Evolutionary conservation across 2,329 filamentous ascomycete species (phyloP).

Genomic region (Penicillium sp.): DNA sequence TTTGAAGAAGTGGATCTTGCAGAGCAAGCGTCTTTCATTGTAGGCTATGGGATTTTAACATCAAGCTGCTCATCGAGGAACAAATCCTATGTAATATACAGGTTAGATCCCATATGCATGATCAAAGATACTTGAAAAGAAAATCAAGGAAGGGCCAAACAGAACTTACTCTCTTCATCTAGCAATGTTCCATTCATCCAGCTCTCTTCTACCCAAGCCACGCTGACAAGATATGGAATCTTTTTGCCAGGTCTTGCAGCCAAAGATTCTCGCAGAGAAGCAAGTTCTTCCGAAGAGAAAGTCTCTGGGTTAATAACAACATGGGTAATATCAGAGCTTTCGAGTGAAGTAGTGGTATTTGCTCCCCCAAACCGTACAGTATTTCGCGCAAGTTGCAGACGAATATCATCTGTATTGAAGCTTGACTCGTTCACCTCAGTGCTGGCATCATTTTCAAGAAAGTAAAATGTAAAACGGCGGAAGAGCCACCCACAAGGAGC

Average conservation of each 20-base stretch:
- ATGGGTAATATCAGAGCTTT: constrained; percentile 66
- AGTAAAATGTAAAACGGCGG: constrained; percentile 46
- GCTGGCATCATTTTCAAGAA: constrained; percentile 26
- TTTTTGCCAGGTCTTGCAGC: constrained; percentile 35
- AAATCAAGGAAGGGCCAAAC: background rate
- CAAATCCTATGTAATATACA: background rate
- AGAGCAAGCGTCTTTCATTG: too few species aligned
- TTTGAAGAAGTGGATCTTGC: too few species aligned
- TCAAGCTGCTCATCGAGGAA: background rate
- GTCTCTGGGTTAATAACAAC: constrained; percentile 60
- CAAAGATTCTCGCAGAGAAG: constrained; percentile 31
- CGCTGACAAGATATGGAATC: constrained; percentile 68
- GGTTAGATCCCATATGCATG: background rate
- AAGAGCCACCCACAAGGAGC: constrained; percentile 50
- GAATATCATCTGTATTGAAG: constrained; percentile 2
- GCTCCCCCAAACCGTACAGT: constrained; percentile 71
- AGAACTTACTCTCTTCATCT: constrained; percentile 66
- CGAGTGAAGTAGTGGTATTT: constrained; percentile 50
- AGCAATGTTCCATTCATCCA: constrained; percentile 77
- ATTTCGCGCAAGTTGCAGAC: constrained; percentile 52
- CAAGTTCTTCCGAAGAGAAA: constrained; percentile 44
- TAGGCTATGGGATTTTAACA: background rate
- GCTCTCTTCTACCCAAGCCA: constrained; percentile 73
- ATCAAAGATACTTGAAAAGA: background rate
- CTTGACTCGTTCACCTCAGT: background rate